Conservation (phyloP, 2,329 filamentous ascomycete genomes). For the Fusarium redolens region DNA sequence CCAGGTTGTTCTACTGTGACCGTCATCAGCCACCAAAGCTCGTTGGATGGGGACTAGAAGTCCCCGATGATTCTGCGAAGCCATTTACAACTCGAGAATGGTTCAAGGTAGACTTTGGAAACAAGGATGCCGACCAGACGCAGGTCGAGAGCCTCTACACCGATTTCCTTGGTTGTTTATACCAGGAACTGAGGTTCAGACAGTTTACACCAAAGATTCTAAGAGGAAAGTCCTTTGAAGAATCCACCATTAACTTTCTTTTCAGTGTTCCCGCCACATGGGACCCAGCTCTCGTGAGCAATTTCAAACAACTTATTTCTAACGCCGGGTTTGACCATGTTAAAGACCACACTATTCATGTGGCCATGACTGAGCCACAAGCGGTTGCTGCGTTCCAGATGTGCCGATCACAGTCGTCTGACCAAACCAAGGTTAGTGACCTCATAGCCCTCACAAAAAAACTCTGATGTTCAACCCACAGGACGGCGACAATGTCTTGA, state of each 20-base stretch:
- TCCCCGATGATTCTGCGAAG: neutral
- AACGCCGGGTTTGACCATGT: neutral
- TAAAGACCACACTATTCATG: too few species aligned
- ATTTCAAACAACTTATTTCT: neutral
- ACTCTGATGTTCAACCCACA: neutral
- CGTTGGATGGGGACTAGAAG: neutral
- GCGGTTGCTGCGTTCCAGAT: neutral
- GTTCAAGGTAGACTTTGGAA: neutral
- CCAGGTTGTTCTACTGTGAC: neutral
- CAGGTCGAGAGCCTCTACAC: neutral
- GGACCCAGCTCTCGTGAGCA: neutral
- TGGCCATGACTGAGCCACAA: neutral
- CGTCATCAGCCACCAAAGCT: neutral
- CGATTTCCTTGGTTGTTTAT: neutral
- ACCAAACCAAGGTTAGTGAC: neutral
- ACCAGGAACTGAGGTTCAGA: neutral
- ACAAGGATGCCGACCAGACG: too few species aligned
- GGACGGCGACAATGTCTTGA: neutral
- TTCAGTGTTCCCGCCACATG: neutral
- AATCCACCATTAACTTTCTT: too few species aligned
- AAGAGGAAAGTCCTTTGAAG: fast-evolving
- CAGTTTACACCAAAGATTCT: neutral
- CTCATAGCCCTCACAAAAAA: neutral
- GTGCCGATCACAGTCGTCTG: neutral
- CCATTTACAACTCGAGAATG: neutral